A percentile compares a stretch with the other conserved stretches of the same genome.
Evolutionary conservation across 345 rosid species (phyloP).

Genomic region (Hibiscus mutabilis): DNA sequence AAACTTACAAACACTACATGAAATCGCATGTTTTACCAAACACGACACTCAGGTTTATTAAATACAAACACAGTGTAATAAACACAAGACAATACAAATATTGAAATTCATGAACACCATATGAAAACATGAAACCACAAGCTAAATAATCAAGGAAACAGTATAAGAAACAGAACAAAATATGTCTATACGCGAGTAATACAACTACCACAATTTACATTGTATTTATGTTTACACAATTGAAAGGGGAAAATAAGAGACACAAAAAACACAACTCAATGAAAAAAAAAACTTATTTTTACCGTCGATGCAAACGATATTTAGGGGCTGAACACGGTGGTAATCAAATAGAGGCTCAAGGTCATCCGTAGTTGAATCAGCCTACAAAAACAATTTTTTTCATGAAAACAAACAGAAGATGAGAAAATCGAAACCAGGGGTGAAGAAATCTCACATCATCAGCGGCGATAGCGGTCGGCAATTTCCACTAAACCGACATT

Average conservation of each 20-base stretch:
- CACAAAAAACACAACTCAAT: not conserved
- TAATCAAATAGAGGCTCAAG: slow-evolving; percentile 75
- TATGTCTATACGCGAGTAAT: not conserved
- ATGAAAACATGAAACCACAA: not conserved
- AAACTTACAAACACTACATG: not conserved
- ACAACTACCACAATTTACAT: not conserved
- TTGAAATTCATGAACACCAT: not conserved
- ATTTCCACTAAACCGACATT: not conserved
- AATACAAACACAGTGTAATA: not conserved
- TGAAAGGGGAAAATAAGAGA: no score
- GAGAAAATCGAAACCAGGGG: not conserved
- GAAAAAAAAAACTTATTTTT: not conserved
- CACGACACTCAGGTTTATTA: not conserved
- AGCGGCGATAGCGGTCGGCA: not conserved
- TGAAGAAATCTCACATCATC: not conserved
- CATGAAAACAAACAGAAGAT: not conserved
- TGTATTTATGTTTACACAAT: no score
- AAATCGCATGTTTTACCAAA: not conserved
- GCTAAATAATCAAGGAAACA: not conserved
- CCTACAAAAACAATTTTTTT: slow-evolving; percentile 26
- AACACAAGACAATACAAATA: not conserved
- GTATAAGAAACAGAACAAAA: not conserved
- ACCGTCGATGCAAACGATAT: slow-evolving; percentile 46
- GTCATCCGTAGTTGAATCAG: slow-evolving; percentile 45
- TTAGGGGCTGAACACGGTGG: slow-evolving; percentile 56